phyloP scores from a whole-genome alignment of 805 yeast species.

The Sugiyamaella smithiae region DNA sequence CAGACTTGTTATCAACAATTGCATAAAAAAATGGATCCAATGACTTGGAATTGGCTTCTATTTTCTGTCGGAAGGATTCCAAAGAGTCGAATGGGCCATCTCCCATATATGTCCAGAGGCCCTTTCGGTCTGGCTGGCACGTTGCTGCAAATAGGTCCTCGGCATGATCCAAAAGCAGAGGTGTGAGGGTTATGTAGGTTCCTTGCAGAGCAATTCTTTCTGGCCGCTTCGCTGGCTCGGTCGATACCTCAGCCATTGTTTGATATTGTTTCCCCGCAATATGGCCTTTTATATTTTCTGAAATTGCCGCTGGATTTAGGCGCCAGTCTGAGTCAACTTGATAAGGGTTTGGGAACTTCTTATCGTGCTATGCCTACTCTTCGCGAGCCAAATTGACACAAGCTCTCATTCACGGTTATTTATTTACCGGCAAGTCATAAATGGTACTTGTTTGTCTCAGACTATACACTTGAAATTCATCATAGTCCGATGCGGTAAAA shows the following conservation, averaged over 20 bases:
- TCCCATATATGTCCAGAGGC: conserved; percentile 25
- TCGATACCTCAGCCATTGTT: not conserved
- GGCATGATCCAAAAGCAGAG: conserved; percentile 14
- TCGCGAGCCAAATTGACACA: too few relatives aligned
- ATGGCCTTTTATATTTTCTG: too few relatives aligned
- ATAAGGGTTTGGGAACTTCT: not conserved
- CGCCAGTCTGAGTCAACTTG: conserved; percentile 1
- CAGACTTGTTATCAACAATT: conserved; percentile 24
- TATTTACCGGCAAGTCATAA: too few relatives aligned
- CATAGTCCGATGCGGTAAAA: too few relatives aligned
- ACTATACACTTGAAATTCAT: too few relatives aligned
- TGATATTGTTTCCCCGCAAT: too few relatives aligned
- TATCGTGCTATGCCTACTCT: too few relatives aligned
- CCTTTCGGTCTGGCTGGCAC: conserved; percentile 8
- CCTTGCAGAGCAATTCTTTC: conserved; percentile 4
- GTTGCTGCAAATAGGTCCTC: conserved; percentile 18
- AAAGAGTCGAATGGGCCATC: conserved; percentile 18
- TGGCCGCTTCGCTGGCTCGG: conserved; percentile 1
- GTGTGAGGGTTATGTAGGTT: conserved; percentile 11
- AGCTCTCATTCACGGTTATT: too few relatives aligned
- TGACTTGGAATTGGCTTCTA: conserved; percentile 4
- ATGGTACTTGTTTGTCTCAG: too few relatives aligned
- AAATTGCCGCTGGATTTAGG: too few relatives aligned
- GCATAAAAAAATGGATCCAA: conserved; percentile 23
- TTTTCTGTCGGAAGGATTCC: conserved; percentile 15